A percentile compares a stretch with the other conserved stretches of the same genome.
Evolutionary conservation across 192 early-diverging fungal genomes (phyloP).

Genomic region (Rhizoclosmatium sp.): DNA sequence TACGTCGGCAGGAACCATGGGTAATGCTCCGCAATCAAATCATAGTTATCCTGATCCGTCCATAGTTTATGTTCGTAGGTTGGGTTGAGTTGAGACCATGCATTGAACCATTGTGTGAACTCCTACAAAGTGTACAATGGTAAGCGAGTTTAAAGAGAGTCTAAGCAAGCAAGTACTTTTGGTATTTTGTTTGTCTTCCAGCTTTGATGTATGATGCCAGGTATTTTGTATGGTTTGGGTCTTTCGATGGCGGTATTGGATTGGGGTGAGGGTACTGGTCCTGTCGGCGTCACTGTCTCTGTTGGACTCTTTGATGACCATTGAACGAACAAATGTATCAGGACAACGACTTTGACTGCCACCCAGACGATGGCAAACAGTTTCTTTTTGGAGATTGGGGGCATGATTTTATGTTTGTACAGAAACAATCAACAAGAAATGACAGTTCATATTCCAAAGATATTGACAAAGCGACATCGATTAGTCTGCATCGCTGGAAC

Average conservation of each 20-base stretch:
- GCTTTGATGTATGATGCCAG: slow-evolving; percentile 9
- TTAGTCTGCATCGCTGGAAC: too few relatives aligned
- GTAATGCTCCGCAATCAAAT: slow-evolving; percentile 36
- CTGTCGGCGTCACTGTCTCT: background rate
- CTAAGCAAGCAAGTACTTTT: background rate
- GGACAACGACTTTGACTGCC: background rate
- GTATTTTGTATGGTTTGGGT: background rate
- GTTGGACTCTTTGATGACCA: background rate
- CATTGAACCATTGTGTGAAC: background rate
- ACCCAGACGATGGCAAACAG: background rate
- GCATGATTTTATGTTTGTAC: background rate
- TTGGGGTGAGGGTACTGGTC: background rate
- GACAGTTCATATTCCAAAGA: too few relatives aligned
- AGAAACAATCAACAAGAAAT: too few relatives aligned
- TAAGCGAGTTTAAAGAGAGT: too few relatives aligned
- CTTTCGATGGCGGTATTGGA: too few relatives aligned
- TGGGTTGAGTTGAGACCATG: slow-evolving; percentile 3
- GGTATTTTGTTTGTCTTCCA: background rate
- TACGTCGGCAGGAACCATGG: slow-evolving; percentile 51
- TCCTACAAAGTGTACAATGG: slow-evolving; percentile 3
- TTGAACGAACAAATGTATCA: background rate
- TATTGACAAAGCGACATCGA: too few relatives aligned
- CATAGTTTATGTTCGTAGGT: slow-evolving; percentile 36
- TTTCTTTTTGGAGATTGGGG: background rate
- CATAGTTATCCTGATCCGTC: slow-evolving; percentile 43